These are phyloP conservation scores for Nemania abortiva DNA, from an alignment of 2,329 filamentous ascomycete genomes.

Conservation along the genomic window DNA sequence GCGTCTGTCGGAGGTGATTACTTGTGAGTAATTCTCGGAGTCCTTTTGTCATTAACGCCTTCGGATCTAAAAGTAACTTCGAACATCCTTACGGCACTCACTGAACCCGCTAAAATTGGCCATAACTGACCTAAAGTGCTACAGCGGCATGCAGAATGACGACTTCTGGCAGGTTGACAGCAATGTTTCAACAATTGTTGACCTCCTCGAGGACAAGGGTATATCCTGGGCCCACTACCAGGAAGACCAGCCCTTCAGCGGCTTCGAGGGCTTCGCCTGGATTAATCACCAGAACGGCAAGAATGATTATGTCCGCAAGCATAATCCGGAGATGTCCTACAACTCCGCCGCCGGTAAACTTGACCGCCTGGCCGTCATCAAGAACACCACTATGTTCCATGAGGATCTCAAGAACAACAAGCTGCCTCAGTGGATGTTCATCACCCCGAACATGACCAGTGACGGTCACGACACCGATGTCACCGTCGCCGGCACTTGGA, in stretches of 20 bases:
- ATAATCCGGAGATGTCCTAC: constrained; percentile 76
- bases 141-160: constrained; percentile 74
- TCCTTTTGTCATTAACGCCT: background rate
- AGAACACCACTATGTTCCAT: constrained; percentile 79
- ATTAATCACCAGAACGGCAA: constrained; percentile 73
- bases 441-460: constrained; percentile 80
- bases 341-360: constrained; percentile 71
- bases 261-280: constrained; percentile 74
- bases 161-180: constrained; percentile 67
- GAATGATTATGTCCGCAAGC: constrained; percentile 86
- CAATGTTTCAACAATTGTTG: constrained; percentile 76
- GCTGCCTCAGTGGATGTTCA: constrained; percentile 79
- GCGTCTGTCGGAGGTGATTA: constrained; percentile 77
- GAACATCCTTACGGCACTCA: background rate
- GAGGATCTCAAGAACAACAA: constrained; percentile 71
- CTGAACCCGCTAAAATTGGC: background rate
- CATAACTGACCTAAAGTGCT: background rate
- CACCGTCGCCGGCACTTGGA: constrained; percentile 76
- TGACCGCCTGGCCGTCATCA: constrained; percentile 74
- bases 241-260: constrained; percentile 81
- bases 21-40: constrained; percentile 55
- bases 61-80: background rate
- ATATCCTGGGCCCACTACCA: constrained; percentile 81
- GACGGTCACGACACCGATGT: constrained; percentile 82
- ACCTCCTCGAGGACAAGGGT: constrained; percentile 73